Base-by-base conservation (phyloP, 2,329 filamentous ascomycete genomes). In the Trichoderma oligosporum region DNA sequence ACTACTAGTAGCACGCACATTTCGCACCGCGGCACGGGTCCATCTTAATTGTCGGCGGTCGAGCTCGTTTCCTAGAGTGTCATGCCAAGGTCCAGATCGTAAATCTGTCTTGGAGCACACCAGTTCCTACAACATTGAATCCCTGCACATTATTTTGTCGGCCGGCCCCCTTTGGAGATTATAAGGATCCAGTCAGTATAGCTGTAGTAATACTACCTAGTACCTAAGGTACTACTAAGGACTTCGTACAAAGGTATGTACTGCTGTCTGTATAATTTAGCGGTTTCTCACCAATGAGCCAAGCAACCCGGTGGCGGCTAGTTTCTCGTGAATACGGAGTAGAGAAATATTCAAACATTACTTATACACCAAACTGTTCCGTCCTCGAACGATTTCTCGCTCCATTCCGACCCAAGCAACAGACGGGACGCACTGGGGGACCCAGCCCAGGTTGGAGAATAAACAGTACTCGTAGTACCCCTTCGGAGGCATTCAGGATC, bases 41-140 rank as follows among this genome's bases (percentile, higher is more conserved):
- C 44, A 46, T 46, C 44, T 27, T 24, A 6, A 14, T 18, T 46
- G 27, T 46, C 6, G 24, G 29, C 14, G 20, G 3, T 11, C 11
- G 6, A 25, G 2, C 11, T 20, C 16, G 5, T 47, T 27, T 39
- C 18, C 44, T 47, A 16, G 7, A 48, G 35, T 16, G 35, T 18
- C 31, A 56, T n/a, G 46, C 31, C 29, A 51, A 52, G 47, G 33
- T 31, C 33, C 31, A 44, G 29, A 51, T 57, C 39, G 33, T 39
- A 29, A 52, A 33, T 46, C 39, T 25, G 24, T 46, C 24, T 11
- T 46, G 11, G 16, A 27, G 18, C 22, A 25, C 14, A 22, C 14
- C 27, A n/a, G 33, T 29, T 14, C 11, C 12, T 9, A 8, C 45
- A 44, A 11, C 25, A n/a, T 35, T 18, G 25, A 22, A 49, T 11